These are phyloP conservation scores for Ligustrum vulgare DNA, from an alignment of 257 asterid genomes.

Conservation along the genomic window DNA sequence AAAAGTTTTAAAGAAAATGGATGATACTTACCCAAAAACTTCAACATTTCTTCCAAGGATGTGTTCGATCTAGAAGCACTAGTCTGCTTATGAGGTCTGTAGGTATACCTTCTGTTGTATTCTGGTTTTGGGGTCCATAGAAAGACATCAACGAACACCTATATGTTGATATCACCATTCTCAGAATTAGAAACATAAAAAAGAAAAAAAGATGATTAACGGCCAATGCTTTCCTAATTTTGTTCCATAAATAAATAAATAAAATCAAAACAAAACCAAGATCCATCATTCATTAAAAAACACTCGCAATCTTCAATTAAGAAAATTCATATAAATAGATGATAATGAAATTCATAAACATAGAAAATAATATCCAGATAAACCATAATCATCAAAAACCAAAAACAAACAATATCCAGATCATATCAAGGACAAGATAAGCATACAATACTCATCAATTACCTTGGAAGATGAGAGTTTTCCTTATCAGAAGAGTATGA, in stretches of 20 bases:
- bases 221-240: background rate
- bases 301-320: conserved; percentile 5
- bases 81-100: conserved; percentile 54
- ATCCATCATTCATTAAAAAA: background rate
- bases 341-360: too few relatives aligned
- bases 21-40: conserved; percentile 68
- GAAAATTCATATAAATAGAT: background rate
- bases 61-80: conserved; percentile 86
- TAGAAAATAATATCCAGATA: conserved; percentile 2
- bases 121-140: too few relatives aligned
- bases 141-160: too few relatives aligned
- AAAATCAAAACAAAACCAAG: conserved; percentile 6
- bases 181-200: too few relatives aligned
- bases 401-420: background rate
- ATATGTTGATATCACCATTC: too few relatives aligned
- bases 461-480: conserved; percentile 90
- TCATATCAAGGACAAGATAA: conserved; percentile 16
- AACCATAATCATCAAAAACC: background rate
- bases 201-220: too few relatives aligned
- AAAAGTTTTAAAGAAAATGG: too few relatives aligned
- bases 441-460: background rate
- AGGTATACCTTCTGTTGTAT: conserved; percentile 42
- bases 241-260: background rate
- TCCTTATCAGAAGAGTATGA: conserved; percentile 66
- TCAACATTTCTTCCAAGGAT: conserved; percentile 90